A percentile compares a stretch with the other conserved stretches of the same genome.
These are phyloP conservation scores for Scheffersomyces cryptocercus DNA, from an alignment of 1,139 yeast species.

Conservation along the genomic window DNA sequence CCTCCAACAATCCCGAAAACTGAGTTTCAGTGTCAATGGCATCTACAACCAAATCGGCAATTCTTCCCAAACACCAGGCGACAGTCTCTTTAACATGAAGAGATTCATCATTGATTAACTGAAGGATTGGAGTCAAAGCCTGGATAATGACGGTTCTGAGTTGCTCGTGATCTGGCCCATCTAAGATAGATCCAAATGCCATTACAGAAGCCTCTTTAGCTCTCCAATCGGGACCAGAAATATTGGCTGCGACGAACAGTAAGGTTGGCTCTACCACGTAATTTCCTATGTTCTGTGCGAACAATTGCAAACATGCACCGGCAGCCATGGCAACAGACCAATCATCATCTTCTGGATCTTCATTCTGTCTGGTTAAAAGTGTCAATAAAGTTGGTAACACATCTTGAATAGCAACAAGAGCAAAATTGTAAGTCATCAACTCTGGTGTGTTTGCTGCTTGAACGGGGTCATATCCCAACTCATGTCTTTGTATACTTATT, in stretches of 20 bases:
- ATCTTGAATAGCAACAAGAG: conserved; percentile 77
- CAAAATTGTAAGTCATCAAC: conserved; percentile 66
- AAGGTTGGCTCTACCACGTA: conserved; percentile 84
- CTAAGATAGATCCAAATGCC: conserved; percentile 97
- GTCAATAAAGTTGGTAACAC: conserved; percentile 84
- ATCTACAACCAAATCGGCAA: conserved; percentile 82
- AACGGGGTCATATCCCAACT: conserved; percentile 41
- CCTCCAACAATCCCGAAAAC: conserved; percentile 69
- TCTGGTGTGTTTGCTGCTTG: conserved; percentile 43
- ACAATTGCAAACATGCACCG: conserved; percentile 92
- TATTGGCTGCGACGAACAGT: conserved; percentile 76
- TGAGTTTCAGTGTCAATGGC: conserved; percentile 68
- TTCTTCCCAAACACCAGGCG: conserved; percentile 97
- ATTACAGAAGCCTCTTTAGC: conserved; percentile 95
- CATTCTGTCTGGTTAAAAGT: conserved; percentile 84
- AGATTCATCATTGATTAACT: conserved; percentile 68
- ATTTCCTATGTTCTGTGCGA: conserved; percentile 87
- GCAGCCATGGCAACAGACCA: conserved; percentile 99
- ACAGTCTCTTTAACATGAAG: conserved; percentile 95
- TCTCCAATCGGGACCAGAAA: conserved; percentile 68
- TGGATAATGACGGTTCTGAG: conserved; percentile 68
- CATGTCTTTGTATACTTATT: conserved; percentile 66
- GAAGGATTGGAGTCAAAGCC: conserved; percentile 78
- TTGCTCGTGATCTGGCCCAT: conserved; percentile 85
- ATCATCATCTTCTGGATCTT: conserved; percentile 89